Evolutionary conservation across 2,329 filamentous ascomycete genomes (phyloP).

Genomic region (Tolypocladium paradoxum): DNA sequence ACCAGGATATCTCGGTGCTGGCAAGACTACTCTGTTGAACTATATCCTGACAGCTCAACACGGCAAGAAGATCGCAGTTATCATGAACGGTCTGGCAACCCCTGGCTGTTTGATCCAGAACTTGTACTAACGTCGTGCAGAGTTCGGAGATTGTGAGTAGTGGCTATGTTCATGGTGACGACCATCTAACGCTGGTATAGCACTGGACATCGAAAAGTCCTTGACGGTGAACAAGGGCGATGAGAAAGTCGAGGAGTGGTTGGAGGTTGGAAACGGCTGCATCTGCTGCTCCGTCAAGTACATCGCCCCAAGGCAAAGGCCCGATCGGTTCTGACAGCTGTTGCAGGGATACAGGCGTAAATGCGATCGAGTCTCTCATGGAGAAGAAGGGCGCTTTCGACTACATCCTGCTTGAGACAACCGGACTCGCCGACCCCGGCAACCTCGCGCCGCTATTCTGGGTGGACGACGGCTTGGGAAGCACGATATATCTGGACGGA

Average conservation of each 20-base stretch:
- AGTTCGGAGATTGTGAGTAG: slow-evolving; percentile 70
- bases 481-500: slow-evolving; percentile 91
- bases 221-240: slow-evolving; percentile 80
- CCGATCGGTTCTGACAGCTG: not conserved
- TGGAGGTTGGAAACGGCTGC: slow-evolving; percentile 92
- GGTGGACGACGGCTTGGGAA: slow-evolving; percentile 92
- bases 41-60: slow-evolving; percentile 92
- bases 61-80: slow-evolving; percentile 96
- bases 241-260: slow-evolving; percentile 82
- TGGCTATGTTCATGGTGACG: slow-evolving; percentile 2
- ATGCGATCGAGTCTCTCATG: slow-evolving; percentile 93
- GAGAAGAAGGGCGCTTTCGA: slow-evolving; percentile 88
- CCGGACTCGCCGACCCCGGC: slow-evolving; percentile 86
- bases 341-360: slow-evolving; percentile 74
- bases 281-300: slow-evolving; percentile 97
- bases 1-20: slow-evolving; percentile 82
- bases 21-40: slow-evolving; percentile 91
- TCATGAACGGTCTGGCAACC: slow-evolving; percentile 61
- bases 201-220: slow-evolving; percentile 90
- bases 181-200: slow-evolving; percentile 29
- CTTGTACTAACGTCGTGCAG: slow-evolving; percentile 26
- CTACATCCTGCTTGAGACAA: slow-evolving; percentile 95
- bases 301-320: slow-evolving; percentile 1
- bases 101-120: not conserved
- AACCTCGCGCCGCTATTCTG: slow-evolving; percentile 95